Evolutionary conservation across 371 early-diverging fungal species (phyloP).

Genomic region (Mortierella polycephala): DNA sequence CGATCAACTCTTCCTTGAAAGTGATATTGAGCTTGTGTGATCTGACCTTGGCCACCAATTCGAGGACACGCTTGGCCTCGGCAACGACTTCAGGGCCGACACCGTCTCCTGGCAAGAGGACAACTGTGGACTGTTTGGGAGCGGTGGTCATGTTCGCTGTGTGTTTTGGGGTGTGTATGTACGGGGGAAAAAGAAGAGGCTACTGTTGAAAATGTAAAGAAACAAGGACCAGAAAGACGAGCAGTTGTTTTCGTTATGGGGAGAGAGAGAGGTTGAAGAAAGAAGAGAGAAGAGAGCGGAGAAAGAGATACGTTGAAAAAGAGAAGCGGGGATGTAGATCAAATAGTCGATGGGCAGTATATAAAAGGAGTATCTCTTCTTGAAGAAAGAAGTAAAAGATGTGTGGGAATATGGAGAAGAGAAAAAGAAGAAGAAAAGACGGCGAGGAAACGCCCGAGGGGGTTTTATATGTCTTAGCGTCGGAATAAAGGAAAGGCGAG

Average conservation of each 20-base stretch:
- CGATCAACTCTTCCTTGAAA: constrained; percentile 86
- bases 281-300: neutral
- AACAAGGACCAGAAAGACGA: no score
- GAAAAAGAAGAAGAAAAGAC: constrained; percentile 9
- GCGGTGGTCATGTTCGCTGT: constrained; percentile 13
- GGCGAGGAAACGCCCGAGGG: neutral
- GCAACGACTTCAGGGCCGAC: constrained; percentile 95
- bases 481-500: neutral
- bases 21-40: constrained; percentile 70
- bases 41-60: constrained; percentile 75
- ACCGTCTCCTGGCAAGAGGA: constrained; percentile 94
- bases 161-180: neutral
- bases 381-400: constrained; percentile 8
- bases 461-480: neutral
- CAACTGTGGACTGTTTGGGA: constrained; percentile 59
- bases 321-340: constrained; percentile 30
- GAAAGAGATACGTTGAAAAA: neutral
- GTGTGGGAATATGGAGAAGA: neutral
- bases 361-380: constrained; percentile 3
- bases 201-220: neutral
- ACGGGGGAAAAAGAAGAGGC: neutral
- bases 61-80: constrained; percentile 90
- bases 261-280: neutral
- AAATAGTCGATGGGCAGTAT: constrained; percentile 1
- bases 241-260: neutral